Percentiles rank a stretch among this genome's conserved stretches.
These are phyloP conservation scores for Castanea sativa DNA, from an alignment of 306 rosid species.

Conservation along the genomic window DNA sequence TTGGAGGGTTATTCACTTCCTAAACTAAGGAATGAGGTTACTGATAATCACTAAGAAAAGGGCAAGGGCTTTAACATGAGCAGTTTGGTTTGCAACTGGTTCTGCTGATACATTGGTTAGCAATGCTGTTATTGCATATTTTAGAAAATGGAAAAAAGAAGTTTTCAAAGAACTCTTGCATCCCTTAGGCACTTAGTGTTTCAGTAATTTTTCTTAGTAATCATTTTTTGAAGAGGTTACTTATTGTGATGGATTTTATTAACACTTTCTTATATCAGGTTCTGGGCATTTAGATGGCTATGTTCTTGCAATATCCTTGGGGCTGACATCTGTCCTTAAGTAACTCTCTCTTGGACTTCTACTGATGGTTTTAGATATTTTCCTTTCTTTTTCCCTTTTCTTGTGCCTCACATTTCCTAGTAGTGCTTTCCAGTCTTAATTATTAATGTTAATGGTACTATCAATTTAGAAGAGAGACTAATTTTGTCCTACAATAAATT, in stretches of 20 bases:
- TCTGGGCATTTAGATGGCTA: constrained; percentile 64
- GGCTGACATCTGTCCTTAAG: constrained; percentile 82
- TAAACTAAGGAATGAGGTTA: not conserved
- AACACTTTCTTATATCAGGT: constrained; percentile 41
- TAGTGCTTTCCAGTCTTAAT: constrained; percentile 3
- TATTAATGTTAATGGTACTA: constrained; percentile 8
- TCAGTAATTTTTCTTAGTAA: not conserved
- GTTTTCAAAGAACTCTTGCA: not conserved
- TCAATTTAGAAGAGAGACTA: not conserved
- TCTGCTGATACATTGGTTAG: not conserved
- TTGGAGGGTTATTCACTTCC: not conserved
- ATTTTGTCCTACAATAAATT: not conserved
- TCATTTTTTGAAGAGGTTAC: constrained; percentile 8
- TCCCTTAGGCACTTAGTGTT: not conserved
- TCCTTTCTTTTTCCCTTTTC: not conserved
- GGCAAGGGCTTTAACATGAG: not conserved
- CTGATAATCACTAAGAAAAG: not conserved
- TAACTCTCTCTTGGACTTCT: constrained; percentile 40
- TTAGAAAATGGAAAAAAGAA: not conserved
- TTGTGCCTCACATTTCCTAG: constrained; percentile 15
- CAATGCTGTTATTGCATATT: not conserved
- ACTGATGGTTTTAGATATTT: not conserved
- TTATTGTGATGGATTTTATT: not conserved
- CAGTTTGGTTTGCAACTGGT: not conserved
- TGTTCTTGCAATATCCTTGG: constrained; percentile 78